These are phyloP conservation scores for Pseudogymnoascus sp. DNA, from an alignment of 2,329 filamentous ascomycete genomes.

Conservation along the genomic window DNA sequence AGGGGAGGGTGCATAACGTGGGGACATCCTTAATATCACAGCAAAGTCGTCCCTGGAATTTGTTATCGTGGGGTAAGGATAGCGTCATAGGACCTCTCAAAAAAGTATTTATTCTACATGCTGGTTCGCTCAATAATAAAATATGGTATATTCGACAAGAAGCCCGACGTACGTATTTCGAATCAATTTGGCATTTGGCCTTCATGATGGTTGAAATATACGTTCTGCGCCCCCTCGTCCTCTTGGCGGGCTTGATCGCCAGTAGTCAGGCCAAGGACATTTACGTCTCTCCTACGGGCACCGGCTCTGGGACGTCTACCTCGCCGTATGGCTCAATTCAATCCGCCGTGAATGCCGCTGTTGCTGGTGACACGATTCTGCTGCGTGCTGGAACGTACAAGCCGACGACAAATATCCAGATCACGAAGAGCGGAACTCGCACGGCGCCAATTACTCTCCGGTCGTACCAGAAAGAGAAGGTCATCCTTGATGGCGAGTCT, in stretches of 20 bases:
- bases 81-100: background rate
- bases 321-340: conserved; percentile 41
- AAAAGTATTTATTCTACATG: background rate
- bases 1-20: background rate
- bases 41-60: background rate
- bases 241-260: background rate
- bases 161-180: background rate
- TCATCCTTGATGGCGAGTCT: conserved; percentile 40
- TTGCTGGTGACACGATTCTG: conserved; percentile 40
- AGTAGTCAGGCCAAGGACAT: conserved; percentile 25
- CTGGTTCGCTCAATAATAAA: background rate
- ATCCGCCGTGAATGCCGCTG: conserved; percentile 38
- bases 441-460: conserved; percentile 36
- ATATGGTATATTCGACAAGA: background rate
- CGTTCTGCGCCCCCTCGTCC: background rate
- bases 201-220: background rate
- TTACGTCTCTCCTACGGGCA: conserved; percentile 40
- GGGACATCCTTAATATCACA: background rate
- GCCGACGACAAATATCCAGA: conserved; percentile 40
- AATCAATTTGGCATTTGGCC: background rate
- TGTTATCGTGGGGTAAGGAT: background rate
- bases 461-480: conserved; percentile 37
- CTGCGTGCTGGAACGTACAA: conserved; percentile 39
- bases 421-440: conserved; percentile 37
- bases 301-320: conserved; percentile 33